Base-by-base conservation (phyloP, 202 grass and related monocot species). In the Setaria viridis region DNA sequence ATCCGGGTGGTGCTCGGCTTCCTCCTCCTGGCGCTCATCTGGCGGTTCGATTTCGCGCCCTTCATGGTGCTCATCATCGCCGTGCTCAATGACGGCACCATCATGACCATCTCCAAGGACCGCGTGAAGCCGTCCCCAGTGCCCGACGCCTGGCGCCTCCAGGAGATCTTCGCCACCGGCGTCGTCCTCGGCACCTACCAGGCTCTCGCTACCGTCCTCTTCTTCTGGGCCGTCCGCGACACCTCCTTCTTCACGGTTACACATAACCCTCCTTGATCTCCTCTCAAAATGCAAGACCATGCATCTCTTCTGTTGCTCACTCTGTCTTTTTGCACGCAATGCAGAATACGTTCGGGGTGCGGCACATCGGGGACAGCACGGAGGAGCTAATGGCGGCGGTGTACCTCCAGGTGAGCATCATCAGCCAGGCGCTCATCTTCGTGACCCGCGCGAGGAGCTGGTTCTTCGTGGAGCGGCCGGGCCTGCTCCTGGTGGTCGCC, bases 371-470 rank as follows among this genome's bases (percentile, higher is more conserved):
- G 1, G 54, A 47, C 12, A 90, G 29, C 76, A 56, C 13, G 6
- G 76, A 88, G 43, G 85, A 98, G 77, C 57, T 98, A n/a, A 95
- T 89, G 78, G 85, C 93, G 63, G 95, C 93, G 30, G 53, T 98
- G 55, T 98, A 98, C 85, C 93, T 98, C 2, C 95, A 98, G 81
- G 95, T 98, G 85, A 98, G 95, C 81, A 95, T 95, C 60, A 90
- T 98, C 55, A 95, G 95, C 83, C 93, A 98, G 68, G 93, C 93
- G 7, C 95, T 98, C 70, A 98, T 98, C 85, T 98, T 98, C 45
- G 93, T 95, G 45, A 98, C 95, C 0, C 85, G 95, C 0, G 80
- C 93, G 0, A 42, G 93, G 64, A 86, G 80, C 80, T 92, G 93
- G 93, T 92, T 77, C 57, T 90, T 90, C 80, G 37, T 62, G 19